Base-by-base conservation (phyloP, 441 rosid species). In the Gossypium schwendimanii region DNA sequence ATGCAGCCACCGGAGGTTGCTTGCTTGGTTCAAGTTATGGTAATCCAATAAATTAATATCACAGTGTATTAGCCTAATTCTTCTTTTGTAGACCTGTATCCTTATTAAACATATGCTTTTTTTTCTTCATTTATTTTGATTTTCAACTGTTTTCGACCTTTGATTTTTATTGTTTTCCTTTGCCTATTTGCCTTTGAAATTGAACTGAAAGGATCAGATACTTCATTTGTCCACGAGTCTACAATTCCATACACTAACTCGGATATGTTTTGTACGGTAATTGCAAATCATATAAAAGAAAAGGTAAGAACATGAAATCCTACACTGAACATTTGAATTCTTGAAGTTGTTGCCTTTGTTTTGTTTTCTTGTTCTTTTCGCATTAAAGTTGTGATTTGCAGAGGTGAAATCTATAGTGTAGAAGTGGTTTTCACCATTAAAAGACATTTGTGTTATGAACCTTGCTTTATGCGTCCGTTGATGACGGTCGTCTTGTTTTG, bases 1-100 rank as follows among this genome's bases (percentile, higher is more conserved):
- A 86, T 39, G 90, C 83, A 7, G 82, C 85, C 26, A 68, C 84
- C 0, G 87, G 85, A 18, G 91, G 91, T 21, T 86, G 86, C n/a
- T 80, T 88, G 3, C 81, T 86, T 3, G 91, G 84, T 64, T 81
- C 92, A 41, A 53, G 69, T 66, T 94, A 85, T 76, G 88, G 88
- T 85, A 87, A 88, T 86, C 87, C 81, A 73, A 78, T 86, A 17
- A 86, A 83, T 75, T 86, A 73, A 83, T 69, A 62, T 65, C 36
- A 17, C 55, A 17, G 20, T 2, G 58, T 45, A 70, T 36, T 31
- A 21, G 28, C 61, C 33, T 57, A 57, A 57, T 11, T 57, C 44
- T 70, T 74, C 53, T 70, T 73, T 44, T 59, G 68, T 70, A 72
- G 67, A 65, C 76, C 53, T 67, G 41, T 73, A 50, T 74, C 63